Conservation (phyloP, 495 filamentous ascomycete species). For the Penicillium cataractarum region DNA sequence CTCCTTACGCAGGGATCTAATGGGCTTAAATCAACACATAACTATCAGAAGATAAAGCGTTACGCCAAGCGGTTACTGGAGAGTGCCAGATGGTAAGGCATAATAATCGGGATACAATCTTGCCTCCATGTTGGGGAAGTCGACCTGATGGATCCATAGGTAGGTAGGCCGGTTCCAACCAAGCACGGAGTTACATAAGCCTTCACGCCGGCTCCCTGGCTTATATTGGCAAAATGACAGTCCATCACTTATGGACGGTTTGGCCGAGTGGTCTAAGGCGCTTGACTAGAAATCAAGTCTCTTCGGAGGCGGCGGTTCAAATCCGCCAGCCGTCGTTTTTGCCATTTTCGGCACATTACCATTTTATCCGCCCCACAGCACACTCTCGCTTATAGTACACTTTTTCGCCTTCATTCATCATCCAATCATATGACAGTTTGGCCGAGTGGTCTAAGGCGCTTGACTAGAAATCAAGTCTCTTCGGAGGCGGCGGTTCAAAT, state of each 20-base stretch:
- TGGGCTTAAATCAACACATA: too few species aligned
- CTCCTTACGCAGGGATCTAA: background rate
- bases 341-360: background rate
- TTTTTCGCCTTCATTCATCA: background rate
- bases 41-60: too few species aligned
- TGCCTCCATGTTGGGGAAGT: too few species aligned
- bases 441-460: conserved; percentile 8
- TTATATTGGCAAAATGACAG: background rate
- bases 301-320: conserved; percentile 6
- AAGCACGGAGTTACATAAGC: too few species aligned
- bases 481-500: conserved; percentile 6
- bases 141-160: too few species aligned
- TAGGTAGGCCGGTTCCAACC: too few species aligned
- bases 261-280: conserved; percentile 11
- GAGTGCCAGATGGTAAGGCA: too few species aligned
- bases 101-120: too few species aligned
- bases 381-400: background rate
- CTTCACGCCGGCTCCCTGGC: too few species aligned
- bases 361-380: background rate
- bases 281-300: conserved; percentile 10
- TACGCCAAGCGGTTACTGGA: too few species aligned
- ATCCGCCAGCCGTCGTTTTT: conserved; percentile 2
- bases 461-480: background rate
- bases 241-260: background rate
- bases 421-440: conserved; percentile 4